A percentile compares a stretch with the other conserved stretches of the same genome.
phyloP scores from a whole-genome alignment of 768 basidiomycete species.

The Mycena floridula region DNA sequence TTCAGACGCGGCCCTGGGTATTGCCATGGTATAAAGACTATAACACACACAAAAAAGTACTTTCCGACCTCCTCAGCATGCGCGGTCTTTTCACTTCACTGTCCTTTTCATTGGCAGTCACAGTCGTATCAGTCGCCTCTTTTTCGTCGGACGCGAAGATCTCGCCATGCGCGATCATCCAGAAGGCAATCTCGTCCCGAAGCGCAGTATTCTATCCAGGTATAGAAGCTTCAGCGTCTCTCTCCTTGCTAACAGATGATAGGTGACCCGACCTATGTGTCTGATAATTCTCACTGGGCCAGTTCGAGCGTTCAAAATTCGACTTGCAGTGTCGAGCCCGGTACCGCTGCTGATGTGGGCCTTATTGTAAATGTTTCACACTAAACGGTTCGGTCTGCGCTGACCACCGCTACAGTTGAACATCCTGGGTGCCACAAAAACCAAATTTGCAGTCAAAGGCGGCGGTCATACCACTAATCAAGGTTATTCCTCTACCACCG shows the following conservation, averaged over 20 bases:
- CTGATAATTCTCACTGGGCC: conserved; percentile 47
- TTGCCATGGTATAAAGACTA: too few relatives aligned
- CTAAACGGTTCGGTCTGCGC: background rate
- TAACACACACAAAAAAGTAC: too few relatives aligned
- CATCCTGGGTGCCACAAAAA: too few relatives aligned
- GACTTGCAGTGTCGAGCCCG: conserved; percentile 54
- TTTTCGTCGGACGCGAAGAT: too few relatives aligned
- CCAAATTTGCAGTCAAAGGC: conserved; percentile 41
- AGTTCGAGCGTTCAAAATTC: conserved; percentile 39
- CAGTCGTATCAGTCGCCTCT: too few relatives aligned
- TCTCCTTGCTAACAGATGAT: background rate
- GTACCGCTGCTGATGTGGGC: conserved; percentile 43
- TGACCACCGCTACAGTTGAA: too few relatives aligned
- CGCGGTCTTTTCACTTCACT: too few relatives aligned
- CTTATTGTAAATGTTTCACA: conserved; percentile 31
- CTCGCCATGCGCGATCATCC: too few relatives aligned
- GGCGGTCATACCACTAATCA: conserved; percentile 53
- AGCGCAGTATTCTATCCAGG: conserved; percentile 41
- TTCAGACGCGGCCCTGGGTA: too few relatives aligned
- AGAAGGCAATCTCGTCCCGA: conserved; percentile 30
- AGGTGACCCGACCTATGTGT: conserved; percentile 25
- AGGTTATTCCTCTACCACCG: conserved; percentile 53
- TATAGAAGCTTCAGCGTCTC: too few relatives aligned
- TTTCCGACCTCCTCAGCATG: too few relatives aligned
- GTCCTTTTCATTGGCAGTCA: too few relatives aligned